These are phyloP conservation scores for Pugionium dolabratum DNA, from an alignment of 345 rosid genomes.

Conservation along the genomic window DNA sequence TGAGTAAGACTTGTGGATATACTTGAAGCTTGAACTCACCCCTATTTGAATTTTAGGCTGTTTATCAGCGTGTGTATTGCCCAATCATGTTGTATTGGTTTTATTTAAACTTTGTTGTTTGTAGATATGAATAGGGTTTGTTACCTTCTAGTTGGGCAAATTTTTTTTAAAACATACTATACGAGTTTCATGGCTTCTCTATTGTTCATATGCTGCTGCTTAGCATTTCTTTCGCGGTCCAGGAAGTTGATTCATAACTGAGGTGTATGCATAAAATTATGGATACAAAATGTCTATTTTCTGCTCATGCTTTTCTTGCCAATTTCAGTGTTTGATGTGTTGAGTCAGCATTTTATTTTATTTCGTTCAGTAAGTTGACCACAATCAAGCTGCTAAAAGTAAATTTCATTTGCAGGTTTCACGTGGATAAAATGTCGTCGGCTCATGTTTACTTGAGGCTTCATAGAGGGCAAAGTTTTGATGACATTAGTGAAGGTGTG, in stretches of 20 bases:
- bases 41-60: too few species aligned
- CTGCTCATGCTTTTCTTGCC: not conserved
- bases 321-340: slow-evolving; percentile 1
- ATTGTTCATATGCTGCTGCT: slow-evolving; percentile 8
- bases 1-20: too few species aligned
- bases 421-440: slow-evolving; percentile 98
- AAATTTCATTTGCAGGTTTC: slow-evolving; percentile 63
- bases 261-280: not conserved
- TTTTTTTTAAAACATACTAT: not conserved
- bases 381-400: not conserved
- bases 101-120: not conserved
- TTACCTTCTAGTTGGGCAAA: slow-evolving; percentile 2
- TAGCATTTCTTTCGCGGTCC: not conserved
- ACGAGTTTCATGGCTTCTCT: slow-evolving; percentile 2
- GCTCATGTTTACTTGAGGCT: slow-evolving; percentile 96
- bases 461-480: slow-evolving; percentile 82
- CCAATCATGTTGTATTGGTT: slow-evolving; percentile 2
- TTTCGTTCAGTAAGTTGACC: not conserved
- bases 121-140: not conserved
- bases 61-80: not conserved
- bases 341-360: not conserved
- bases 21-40: too few species aligned
- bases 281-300: not conserved
- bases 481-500: slow-evolving; percentile 79
- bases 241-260: slow-evolving; percentile 2